A percentile compares a stretch with the other conserved stretches of the same genome.
These are phyloP conservation scores for Vitis vinifera DNA, from an alignment of 164 flowering plant species.

Conservation along the genomic window DNA sequence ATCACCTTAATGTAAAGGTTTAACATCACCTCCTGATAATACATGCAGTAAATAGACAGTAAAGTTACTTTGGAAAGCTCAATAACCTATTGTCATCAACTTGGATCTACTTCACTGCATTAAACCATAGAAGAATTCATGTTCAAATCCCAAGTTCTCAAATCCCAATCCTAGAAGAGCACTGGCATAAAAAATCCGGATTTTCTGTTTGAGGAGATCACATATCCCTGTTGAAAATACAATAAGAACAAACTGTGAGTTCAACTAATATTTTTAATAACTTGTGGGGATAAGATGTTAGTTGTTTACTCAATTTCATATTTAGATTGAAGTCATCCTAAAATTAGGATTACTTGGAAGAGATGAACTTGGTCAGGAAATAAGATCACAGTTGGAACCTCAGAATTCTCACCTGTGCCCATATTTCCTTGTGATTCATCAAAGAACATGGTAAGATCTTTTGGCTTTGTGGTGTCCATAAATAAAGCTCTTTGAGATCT, in stretches of 20 bases:
- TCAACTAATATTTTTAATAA: not conserved
- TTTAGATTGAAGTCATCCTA: not conserved
- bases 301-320: not conserved
- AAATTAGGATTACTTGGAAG: not conserved
- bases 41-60: not conserved
- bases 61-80: not conserved
- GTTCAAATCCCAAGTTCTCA: slow-evolving; percentile 32
- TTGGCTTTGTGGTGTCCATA: slow-evolving; percentile 9
- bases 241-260: slow-evolving; percentile 6
- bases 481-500: slow-evolving; percentile 31
- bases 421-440: slow-evolving; percentile 12
- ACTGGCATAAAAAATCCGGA: slow-evolving; percentile 28
- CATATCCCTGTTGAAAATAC: slow-evolving; percentile 33
- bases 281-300: not conserved
- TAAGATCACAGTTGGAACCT: not conserved
- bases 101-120: slow-evolving; percentile 30
- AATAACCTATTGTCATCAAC: not conserved
- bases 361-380: not conserved
- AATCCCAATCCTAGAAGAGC: slow-evolving; percentile 50
- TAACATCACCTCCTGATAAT: not conserved
- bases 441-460: slow-evolving; percentile 3
- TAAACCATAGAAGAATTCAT: slow-evolving; percentile 55
- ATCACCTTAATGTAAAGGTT: not conserved
- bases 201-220: slow-evolving; percentile 21
- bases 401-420: slow-evolving; percentile 25